Conservation (phyloP, 345 rosid genomes). For the Noccaea bulbosa region DNA sequence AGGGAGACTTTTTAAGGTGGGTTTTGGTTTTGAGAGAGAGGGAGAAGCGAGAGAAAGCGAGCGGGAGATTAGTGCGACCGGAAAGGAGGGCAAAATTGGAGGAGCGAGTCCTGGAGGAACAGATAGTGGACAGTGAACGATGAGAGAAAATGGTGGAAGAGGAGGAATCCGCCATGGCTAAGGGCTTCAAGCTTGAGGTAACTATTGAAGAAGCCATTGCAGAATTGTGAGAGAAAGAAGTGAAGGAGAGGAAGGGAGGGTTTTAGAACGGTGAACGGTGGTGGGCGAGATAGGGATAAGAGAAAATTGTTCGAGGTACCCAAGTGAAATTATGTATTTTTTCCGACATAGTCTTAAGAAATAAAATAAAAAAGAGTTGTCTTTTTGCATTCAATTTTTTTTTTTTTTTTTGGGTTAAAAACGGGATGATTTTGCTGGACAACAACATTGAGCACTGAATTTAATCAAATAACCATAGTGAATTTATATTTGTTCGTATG, state of each 20-base stretch:
- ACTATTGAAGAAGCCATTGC: constrained; percentile 53
- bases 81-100: constrained; percentile 45
- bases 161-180: constrained; percentile 64
- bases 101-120: constrained; percentile 45
- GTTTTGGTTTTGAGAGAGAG: constrained; percentile 47
- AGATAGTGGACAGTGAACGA: constrained; percentile 49
- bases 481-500: no score
- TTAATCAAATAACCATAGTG: no score
- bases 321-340: background rate
- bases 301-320: background rate
- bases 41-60: constrained; percentile 43
- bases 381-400: no score
- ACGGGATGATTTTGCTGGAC: no score
- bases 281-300: constrained; percentile 40
- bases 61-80: constrained; percentile 46
- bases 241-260: constrained; percentile 36
- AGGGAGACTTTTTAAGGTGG: constrained; percentile 43
- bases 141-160: constrained; percentile 50
- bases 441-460: no score
- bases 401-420: no score
- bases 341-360: no score
- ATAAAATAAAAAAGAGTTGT: no score
- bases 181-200: constrained; percentile 51
- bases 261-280: constrained; percentile 43
- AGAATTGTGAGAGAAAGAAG: constrained; percentile 30